Conservation (phyloP, 495 filamentous ascomycete species). For the Hypoxylon rickii region DNA sequence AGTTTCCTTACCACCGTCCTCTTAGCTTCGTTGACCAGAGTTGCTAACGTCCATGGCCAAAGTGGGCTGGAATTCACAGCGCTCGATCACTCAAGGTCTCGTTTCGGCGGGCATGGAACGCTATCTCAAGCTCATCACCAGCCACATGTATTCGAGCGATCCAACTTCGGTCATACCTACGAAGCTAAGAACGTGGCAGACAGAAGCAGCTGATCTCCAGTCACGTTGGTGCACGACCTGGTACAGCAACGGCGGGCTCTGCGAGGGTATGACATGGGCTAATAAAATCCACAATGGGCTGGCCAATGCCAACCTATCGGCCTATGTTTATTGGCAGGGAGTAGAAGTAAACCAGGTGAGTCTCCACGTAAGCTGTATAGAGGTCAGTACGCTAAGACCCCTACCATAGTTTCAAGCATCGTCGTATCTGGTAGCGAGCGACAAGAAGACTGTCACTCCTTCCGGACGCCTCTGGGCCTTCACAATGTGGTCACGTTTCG, state of each 20-base stretch:
- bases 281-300: slow-evolving; percentile 54
- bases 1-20: background rate
- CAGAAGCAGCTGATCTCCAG: slow-evolving; percentile 53
- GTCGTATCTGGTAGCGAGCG: slow-evolving; percentile 45
- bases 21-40: background rate
- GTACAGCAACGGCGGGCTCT: slow-evolving; percentile 49
- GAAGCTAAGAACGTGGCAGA: slow-evolving; percentile 51
- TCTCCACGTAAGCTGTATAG: no score
- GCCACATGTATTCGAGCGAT: slow-evolving; percentile 52
- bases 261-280: slow-evolving; percentile 62
- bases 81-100: slow-evolving; percentile 47
- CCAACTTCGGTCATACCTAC: slow-evolving; percentile 47
- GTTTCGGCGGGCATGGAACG: slow-evolving; percentile 46
- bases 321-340: slow-evolving; percentile 55
- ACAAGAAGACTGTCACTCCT: slow-evolving; percentile 41
- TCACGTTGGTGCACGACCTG: slow-evolving; percentile 46
- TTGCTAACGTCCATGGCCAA: background rate
- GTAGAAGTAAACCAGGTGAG: slow-evolving; percentile 33
- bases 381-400: no score
- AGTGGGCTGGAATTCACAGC: slow-evolving; percentile 51
- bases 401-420: slow-evolving; percentile 41
- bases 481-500: slow-evolving; percentile 51
- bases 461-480: slow-evolving; percentile 56
- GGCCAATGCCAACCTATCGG: slow-evolving; percentile 48
- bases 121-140: slow-evolving; percentile 50